Percentiles rank a stretch among this genome's conserved stretches.
phyloP scores from a whole-genome alignment of 2,329 filamentous ascomycete genomes.

The Arthroderma sp. region DNA sequence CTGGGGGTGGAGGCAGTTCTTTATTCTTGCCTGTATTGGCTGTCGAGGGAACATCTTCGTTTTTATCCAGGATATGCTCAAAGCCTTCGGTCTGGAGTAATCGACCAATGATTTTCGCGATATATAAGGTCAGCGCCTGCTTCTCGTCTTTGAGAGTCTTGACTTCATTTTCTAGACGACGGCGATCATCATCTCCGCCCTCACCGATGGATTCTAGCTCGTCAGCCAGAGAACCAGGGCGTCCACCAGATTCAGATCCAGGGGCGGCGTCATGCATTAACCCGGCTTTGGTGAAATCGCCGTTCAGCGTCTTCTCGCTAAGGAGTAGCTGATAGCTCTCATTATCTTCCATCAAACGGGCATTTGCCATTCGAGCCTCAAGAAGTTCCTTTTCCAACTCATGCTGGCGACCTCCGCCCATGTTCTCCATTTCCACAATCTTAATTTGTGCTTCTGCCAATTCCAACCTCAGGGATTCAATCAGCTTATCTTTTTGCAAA shows the following conservation, averaged over 20 bases:
- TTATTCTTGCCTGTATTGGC: conserved; percentile 46
- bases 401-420: conserved; percentile 72
- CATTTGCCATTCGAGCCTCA: conserved; percentile 90
- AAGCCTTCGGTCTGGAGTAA: conserved; percentile 90
- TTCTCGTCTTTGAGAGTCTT: conserved; percentile 81
- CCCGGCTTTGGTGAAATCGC: conserved; percentile 73
- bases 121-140: conserved; percentile 92
- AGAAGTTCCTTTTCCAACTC: conserved; percentile 84
- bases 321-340: conserved; percentile 94
- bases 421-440: conserved; percentile 84
- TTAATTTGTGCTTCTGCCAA: conserved; percentile 93
- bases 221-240: conserved; percentile 57
- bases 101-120: conserved; percentile 97
- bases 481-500: conserved; percentile 90
- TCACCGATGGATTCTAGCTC: conserved; percentile 65
- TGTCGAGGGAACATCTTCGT: conserved; percentile 34
- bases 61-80: conserved; percentile 80
- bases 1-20: conserved; percentile 66
- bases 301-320: conserved; percentile 88
- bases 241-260: conserved; percentile 24
- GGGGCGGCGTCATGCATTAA: conserved; percentile 49
- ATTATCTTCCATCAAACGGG: conserved; percentile 93
- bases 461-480: conserved; percentile 82
- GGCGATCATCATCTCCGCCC: conserved; percentile 48
- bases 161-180: conserved; percentile 63